Evolutionary conservation across 1,139 yeast species (phyloP), one percentile per base, ranked within the genome.

Genomic region (Pichia sp.): DNA sequence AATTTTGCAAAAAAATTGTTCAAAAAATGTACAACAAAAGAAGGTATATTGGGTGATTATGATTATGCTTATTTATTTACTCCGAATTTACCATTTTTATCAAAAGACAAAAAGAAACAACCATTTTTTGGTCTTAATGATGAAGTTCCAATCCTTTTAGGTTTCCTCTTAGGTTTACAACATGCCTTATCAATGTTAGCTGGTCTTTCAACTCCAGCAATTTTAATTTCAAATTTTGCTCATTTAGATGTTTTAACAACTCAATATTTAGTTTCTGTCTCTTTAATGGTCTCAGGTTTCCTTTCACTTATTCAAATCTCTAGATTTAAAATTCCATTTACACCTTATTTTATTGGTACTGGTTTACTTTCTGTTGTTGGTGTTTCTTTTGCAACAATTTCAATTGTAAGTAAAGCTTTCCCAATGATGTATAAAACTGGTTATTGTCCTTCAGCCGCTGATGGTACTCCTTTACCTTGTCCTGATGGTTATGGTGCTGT

Each of bases 161-260:
- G 95, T 1, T 64, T 84, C 44, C 53, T 87, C 6, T 73, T 89
- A 38, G 96, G 96, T 16, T 73, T 89, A 54, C 96, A 87, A 66
- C 97, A 89, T 61, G 70, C 95, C 1, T 67, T 89, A 54, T 82
- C 96, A 37, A 86, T 87, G 95, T 67, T 89, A 66, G 96, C 95
- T 9, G 96, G 96, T 57, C 78, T 89, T 41, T 83, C 84, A 35
- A 71, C 95, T n/a, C 95, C 96, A 6, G 94, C 96, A 3, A 66
- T 87, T 46, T 69, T 86, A 55, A 82, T 85, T 41, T 68, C 89
- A 1, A 57, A 68, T 9, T 65, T 74, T 27, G 89, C 90, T 24
- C 73, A 83, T 61, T 70, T 87, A 46, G 65, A 64, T 30, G 53
- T 68, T 20, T 72, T 64, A 3, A 51, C 68, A 22, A 73, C 78